These are phyloP conservation scores for Gossypium lobatum DNA, from an alignment of 441 rosid species.

Conservation along the genomic window DNA sequence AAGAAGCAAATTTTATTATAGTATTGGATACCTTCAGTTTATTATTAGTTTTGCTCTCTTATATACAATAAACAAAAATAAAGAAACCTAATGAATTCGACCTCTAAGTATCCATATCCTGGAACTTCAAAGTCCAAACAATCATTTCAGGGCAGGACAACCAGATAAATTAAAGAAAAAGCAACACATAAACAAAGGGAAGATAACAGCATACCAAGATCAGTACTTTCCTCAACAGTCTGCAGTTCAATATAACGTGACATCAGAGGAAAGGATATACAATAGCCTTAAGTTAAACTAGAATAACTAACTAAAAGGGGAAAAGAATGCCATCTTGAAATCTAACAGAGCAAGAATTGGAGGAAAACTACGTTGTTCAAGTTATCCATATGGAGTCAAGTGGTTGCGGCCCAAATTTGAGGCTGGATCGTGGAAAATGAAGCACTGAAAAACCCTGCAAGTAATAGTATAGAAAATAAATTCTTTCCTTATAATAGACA, in stretches of 20 bases:
- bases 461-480: too few species aligned
- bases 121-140: background rate
- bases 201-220: slow-evolving; percentile 42
- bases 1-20: background rate
- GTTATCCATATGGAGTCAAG: slow-evolving; percentile 41
- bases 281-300: background rate
- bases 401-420: slow-evolving; percentile 11
- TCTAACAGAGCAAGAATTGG: background rate
- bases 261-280: slow-evolving; percentile 5
- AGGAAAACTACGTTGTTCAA: slow-evolving; percentile 27
- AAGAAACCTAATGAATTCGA: background rate
- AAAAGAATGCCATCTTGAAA: background rate
- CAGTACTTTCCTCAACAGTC: slow-evolving; percentile 46
- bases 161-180: background rate
- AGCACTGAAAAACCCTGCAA: slow-evolving; percentile 10
- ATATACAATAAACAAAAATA: background rate
- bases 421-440: slow-evolving; percentile 5
- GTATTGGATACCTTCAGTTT: background rate
- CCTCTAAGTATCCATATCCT: slow-evolving; percentile 1
- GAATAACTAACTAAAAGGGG: background rate
- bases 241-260: slow-evolving; percentile 22
- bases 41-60: background rate
- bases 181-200: background rate
- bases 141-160: background rate
- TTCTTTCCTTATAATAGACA: background rate